phyloP scores from a whole-genome alignment of 2,329 filamentous ascomycete species.

The Aspergillus pseudoglaucus region DNA sequence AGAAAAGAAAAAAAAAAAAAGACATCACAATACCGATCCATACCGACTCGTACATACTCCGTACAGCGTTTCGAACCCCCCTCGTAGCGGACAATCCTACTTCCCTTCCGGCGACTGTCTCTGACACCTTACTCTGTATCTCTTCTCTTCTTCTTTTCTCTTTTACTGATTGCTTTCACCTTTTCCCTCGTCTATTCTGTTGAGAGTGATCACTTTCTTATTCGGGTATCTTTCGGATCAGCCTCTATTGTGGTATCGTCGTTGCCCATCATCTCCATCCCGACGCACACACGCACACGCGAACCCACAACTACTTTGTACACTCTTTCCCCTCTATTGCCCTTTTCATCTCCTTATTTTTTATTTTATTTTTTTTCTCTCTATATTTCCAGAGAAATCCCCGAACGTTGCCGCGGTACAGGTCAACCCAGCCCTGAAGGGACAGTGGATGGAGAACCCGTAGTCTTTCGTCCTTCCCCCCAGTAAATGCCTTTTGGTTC shows the following conservation, averaged over 20 bases:
- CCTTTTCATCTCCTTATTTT: constrained; percentile 3
- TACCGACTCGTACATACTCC: not conserved
- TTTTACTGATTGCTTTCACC: constrained; percentile 3
- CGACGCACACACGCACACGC: not conserved
- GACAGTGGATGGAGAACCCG: not conserved
- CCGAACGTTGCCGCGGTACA: not conserved
- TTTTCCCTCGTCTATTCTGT: constrained; percentile 2
- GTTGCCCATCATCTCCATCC: not conserved
- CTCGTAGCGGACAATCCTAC: constrained; percentile 18
- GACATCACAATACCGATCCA: not conserved
- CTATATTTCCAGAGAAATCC: not conserved
- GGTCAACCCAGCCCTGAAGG: not conserved
- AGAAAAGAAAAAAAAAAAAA: not conserved
- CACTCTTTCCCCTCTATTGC: not conserved
- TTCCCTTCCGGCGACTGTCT: constrained; percentile 16
- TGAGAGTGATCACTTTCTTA: not conserved
- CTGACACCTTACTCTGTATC: constrained; percentile 4
- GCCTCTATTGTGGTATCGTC: not conserved
- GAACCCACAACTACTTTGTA: not conserved
- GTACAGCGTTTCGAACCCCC: constrained; percentile 1
- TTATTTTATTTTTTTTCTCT: constrained; percentile 5
- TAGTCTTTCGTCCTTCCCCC: not conserved
- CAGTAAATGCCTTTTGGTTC: constrained; percentile 1
- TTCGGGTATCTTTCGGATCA: not conserved
- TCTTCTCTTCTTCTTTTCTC: not conserved